Conservation (phyloP, 495 filamentous ascomycete species). For the Neurospora intermedia region DNA sequence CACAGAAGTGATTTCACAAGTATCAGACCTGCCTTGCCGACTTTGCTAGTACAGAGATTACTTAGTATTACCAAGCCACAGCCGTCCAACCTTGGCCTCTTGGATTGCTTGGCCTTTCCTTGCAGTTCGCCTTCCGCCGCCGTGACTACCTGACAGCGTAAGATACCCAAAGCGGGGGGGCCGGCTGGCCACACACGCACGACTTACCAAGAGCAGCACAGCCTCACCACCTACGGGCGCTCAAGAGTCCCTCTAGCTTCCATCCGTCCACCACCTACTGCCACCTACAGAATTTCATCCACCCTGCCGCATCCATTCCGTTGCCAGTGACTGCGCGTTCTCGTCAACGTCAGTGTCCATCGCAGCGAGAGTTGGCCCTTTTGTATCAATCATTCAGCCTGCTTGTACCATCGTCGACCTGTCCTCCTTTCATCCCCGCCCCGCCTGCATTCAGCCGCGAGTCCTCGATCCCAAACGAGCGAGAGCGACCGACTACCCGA, state of each 20-base stretch:
- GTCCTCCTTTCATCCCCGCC: neutral
- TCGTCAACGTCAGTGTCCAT: neutral
- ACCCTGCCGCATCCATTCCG: constrained; percentile 1
- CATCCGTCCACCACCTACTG: constrained; percentile 2
- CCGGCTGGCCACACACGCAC: constrained; percentile 1
- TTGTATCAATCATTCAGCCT: neutral
- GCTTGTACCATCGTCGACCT: neutral
- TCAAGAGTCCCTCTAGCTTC: constrained; percentile 6
- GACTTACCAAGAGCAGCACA: constrained; percentile 15
- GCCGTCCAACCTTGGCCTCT: neutral
- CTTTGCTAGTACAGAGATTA: neutral
- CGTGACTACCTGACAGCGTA: neutral
- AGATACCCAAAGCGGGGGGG: constrained; percentile 13
- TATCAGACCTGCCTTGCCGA: neutral
- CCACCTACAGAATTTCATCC: neutral
- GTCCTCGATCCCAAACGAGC: constrained; percentile 2
- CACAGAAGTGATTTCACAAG: neutral
- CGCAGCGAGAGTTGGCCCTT: neutral
- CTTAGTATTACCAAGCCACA: neutral
- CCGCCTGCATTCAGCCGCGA: neutral
- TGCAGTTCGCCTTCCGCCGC: neutral
- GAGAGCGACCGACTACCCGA: neutral
- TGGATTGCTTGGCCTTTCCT: neutral
- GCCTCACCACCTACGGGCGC: constrained; percentile 16
- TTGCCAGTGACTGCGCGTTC: constrained; percentile 3